Evolutionary conservation across 108 stramenopile species (phyloP), one percentile per base, ranked within the genome.

Genomic region (Cylindrotheca closterium): DNA sequence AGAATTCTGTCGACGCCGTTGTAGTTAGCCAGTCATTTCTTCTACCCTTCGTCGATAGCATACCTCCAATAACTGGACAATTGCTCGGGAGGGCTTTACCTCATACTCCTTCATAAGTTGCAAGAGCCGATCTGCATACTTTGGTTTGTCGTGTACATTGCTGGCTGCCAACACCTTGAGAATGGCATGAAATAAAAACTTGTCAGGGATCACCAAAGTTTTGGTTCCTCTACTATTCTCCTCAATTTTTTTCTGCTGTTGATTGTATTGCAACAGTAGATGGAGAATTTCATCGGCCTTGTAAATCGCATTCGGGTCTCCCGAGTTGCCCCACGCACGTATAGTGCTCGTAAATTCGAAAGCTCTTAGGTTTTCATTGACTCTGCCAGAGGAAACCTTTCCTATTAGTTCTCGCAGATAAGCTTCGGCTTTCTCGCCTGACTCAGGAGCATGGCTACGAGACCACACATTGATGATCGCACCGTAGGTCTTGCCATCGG

Each of bases 401-500:
- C 65, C 12, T 34, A 73, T 59, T 28, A 65, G 52, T 28, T 30
- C 15, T 29, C 52, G 55, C 28, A 76, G 58, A 26, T 31, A 30
- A 19, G 63, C 70, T 37, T 71, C 65, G 12, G 77, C 71, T 28
- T 62, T 73, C 48, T 49, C 12, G 22, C 63, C 72, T 3, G 72
- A 71, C 25, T 82, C 80, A 2, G 77, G 75, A 21, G 75, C 73
- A 8, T 65, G 55, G 53, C 83, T 80, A 63, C 77, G 79, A 22
- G 83, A 69, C 81, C 84, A 75, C 18, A 79, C 86, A 57, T 83
- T 66, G 30, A 88, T 77, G n/a, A 88, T 66, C 8, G 82, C 79
- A 27, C 84, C 84, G 60, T 85, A 88, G 12, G 82, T 81, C 37
- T 75, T 79, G 3, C 61, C 69, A 56, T 75, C 79, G 18, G 87